Evolutionary conservation across 1,284 basidiomycete genomes (phyloP).

Genomic region (Schizopora paradoxa): DNA sequence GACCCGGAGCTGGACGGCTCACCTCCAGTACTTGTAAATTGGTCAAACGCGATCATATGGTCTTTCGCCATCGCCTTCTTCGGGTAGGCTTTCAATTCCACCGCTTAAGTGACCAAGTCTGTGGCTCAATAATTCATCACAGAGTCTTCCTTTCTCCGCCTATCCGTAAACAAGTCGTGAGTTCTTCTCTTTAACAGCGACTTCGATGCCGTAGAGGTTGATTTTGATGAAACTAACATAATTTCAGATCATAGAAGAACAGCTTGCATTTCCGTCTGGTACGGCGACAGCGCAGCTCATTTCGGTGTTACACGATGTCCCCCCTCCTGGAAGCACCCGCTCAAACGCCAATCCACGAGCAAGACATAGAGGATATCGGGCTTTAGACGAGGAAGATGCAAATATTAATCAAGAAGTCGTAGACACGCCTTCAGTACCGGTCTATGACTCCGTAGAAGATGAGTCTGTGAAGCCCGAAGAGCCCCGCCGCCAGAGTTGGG

Average conservation of each 20-base stretch:
- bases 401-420: constrained; percentile 16
- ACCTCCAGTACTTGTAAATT: constrained; percentile 70
- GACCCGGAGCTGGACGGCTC: constrained; percentile 71
- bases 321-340: constrained; percentile 53
- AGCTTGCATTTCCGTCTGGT: constrained; percentile 90
- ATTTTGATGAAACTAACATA: constrained; percentile 3
- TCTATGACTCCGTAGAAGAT: constrained; percentile 30
- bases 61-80: constrained; percentile 88
- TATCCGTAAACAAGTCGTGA: constrained; percentile 85
- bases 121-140: constrained; percentile 13
- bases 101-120: not conserved
- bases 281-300: constrained; percentile 97
- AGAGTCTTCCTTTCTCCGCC: constrained; percentile 94
- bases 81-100: constrained; percentile 47
- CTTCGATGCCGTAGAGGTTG: no score
- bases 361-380: constrained; percentile 50
- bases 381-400: constrained; percentile 32
- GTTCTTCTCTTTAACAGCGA: no score
- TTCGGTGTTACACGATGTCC: constrained; percentile 79
- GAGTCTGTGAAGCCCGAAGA: constrained; percentile 27
- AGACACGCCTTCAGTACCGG: constrained; percentile 16
- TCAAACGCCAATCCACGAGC: constrained; percentile 22
- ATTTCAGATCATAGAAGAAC: constrained; percentile 82
- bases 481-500: constrained; percentile 58
- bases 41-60: constrained; percentile 74